These are phyloP conservation scores for Naegleria lovaniensis DNA, from an alignment of 208 protist genomes.

Conservation along the genomic window DNA sequence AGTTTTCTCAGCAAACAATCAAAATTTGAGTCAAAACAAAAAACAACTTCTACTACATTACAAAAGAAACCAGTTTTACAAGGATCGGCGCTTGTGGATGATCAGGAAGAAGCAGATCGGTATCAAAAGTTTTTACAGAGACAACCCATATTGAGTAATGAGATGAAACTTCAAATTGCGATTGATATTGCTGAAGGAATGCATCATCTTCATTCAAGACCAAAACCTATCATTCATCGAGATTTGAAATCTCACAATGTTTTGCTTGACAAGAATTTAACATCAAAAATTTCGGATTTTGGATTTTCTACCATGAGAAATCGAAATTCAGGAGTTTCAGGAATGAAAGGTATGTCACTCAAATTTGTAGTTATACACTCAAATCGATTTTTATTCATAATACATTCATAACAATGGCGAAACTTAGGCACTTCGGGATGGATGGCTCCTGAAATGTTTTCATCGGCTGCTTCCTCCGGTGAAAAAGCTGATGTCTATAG, in stretches of 20 bases:
- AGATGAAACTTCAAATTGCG: neutral
- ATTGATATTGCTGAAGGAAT: constrained; percentile 26
- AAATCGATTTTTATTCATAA: too few species aligned
- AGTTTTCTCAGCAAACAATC: neutral
- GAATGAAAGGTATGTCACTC: neutral
- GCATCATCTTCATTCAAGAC: neutral
- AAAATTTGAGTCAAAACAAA: neutral
- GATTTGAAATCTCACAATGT: constrained; percentile 28
- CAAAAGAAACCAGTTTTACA: neutral
- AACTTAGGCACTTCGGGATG: neutral
- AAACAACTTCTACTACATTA: neutral
- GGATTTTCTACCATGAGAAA: neutral
- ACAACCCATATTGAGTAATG: neutral
- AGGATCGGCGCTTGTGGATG: neutral
- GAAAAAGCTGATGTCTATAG: neutral
- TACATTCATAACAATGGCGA: too few species aligned
- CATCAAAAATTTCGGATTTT: constrained; percentile 2
- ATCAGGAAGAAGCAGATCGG: neutral
- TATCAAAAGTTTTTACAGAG: neutral
- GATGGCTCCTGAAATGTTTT: neutral
- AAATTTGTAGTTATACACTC: too few species aligned
- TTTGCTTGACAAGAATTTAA: neutral
- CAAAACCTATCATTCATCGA: constrained; percentile 19
- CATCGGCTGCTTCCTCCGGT: neutral
- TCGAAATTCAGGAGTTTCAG: neutral